phyloP scores from a whole-genome alignment of 2,329 filamentous ascomycete genomes.

The Colletotrichum eremochloae region DNA sequence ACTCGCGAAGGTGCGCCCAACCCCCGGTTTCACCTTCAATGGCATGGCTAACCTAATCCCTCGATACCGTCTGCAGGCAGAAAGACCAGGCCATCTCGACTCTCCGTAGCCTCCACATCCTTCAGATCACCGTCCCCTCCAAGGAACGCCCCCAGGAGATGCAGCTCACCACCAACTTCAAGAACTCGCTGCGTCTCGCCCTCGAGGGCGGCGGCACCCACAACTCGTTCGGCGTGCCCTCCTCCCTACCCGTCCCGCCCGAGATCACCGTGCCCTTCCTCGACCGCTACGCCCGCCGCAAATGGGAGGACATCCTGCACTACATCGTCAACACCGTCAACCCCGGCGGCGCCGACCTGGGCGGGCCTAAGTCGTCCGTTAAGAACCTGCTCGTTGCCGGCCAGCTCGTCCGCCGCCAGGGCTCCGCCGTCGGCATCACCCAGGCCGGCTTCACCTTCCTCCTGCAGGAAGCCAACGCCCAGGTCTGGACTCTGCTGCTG shows the following conservation, averaged over 20 bases:
- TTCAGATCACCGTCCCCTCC: slow-evolving; percentile 73
- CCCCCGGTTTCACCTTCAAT: neutral
- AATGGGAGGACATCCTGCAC: slow-evolving; percentile 97
- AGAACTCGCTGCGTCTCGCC: slow-evolving; percentile 84
- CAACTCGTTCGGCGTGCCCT: slow-evolving; percentile 91
- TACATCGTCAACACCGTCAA: slow-evolving; percentile 87
- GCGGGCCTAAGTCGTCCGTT: slow-evolving; percentile 79
- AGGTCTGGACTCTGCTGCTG: slow-evolving; percentile 95
- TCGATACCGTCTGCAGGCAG: slow-evolving; percentile 63
- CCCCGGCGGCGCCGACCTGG: slow-evolving; percentile 55
- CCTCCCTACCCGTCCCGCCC: slow-evolving; percentile 70
- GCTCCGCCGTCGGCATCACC: slow-evolving; percentile 77
- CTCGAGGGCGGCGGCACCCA: slow-evolving; percentile 89
- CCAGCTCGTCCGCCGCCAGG: slow-evolving; percentile 77
- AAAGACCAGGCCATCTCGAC: slow-evolving; percentile 87
- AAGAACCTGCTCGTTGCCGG: slow-evolving; percentile 87
- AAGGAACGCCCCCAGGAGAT: slow-evolving; percentile 78
- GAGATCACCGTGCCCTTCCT: slow-evolving; percentile 79
- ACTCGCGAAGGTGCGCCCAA: slow-evolving; percentile 56
- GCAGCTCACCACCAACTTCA: slow-evolving; percentile 85
- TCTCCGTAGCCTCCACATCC: slow-evolving; percentile 87
- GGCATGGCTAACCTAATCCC: neutral
- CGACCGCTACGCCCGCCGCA: slow-evolving; percentile 86
- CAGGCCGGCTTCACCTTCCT: slow-evolving; percentile 95
- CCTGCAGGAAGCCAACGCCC: slow-evolving; percentile 93